These are phyloP conservation scores for Seiridium unicorne DNA, from an alignment of 2,329 filamentous ascomycete species.

Conservation along the genomic window DNA sequence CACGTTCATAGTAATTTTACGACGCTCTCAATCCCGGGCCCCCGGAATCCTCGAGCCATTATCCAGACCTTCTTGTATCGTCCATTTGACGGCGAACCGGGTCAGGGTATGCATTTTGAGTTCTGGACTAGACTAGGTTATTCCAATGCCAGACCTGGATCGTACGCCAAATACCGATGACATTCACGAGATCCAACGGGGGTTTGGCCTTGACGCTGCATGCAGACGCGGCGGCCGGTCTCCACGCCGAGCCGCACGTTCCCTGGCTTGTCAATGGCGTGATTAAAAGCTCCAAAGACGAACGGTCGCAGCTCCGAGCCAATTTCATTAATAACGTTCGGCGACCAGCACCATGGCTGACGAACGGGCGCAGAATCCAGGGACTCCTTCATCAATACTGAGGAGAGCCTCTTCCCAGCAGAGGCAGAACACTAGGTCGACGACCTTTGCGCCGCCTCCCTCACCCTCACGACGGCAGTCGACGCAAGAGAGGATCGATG, in stretches of 20 bases:
- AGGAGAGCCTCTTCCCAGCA: constrained; percentile 16
- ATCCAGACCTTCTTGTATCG: too few species aligned
- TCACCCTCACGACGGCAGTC: constrained; percentile 22
- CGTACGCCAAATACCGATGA: too few species aligned
- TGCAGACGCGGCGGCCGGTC: not conserved
- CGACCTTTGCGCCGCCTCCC: not conserved
- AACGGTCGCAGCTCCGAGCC: too few species aligned
- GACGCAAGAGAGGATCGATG: constrained; percentile 39
- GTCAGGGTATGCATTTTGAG: too few species aligned
- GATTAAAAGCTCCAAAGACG: not conserved
- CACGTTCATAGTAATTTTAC: too few species aligned
- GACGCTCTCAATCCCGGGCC: too few species aligned
- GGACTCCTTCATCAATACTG: constrained; percentile 4
- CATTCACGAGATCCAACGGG: not conserved
- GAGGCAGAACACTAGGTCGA: constrained; percentile 10
- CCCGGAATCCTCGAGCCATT: too few species aligned
- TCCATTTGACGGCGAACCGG: too few species aligned
- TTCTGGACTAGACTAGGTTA: too few species aligned
- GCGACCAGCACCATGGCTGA: not conserved
- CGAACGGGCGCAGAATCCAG: not conserved
- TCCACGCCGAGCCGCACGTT: not conserved
- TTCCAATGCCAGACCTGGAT: too few species aligned
- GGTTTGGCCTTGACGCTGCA: not conserved
- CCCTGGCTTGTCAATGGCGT: not conserved
- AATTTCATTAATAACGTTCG: too few species aligned